These are phyloP conservation scores for Podospora fimiseda DNA, from an alignment of 495 filamentous ascomycete species.

Conservation along the genomic window DNA sequence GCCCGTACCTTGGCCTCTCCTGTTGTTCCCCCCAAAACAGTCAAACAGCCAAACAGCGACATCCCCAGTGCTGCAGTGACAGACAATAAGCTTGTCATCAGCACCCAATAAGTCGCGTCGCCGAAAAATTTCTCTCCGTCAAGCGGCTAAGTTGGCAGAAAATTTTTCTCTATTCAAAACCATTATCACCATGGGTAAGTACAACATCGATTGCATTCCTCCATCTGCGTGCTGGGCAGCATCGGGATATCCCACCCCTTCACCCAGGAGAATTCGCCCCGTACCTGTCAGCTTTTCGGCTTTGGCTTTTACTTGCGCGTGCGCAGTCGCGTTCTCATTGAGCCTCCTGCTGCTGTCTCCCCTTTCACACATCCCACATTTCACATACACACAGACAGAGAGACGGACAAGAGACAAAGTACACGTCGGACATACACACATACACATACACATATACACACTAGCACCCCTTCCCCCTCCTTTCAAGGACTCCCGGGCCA, in stretches of 20 bases:
- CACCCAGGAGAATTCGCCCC: neutral
- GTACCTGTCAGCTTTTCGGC: conserved; percentile 1
- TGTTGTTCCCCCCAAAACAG: conserved; percentile 18
- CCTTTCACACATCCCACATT: neutral
- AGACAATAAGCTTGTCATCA: conserved; percentile 17
- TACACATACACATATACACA: neutral
- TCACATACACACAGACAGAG: neutral
- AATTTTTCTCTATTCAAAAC: conserved; percentile 25
- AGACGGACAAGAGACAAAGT: neutral
- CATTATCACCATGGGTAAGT: conserved; percentile 40
- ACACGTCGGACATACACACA: neutral
- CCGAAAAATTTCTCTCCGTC: conserved; percentile 28
- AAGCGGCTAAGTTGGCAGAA: conserved; percentile 38
- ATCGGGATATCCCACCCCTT: neutral
- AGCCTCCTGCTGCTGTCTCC: neutral
- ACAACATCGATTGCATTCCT: conserved; percentile 23
- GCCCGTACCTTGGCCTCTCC: conserved; percentile 22
- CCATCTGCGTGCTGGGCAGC: conserved; percentile 1
- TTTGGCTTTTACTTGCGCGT: neutral
- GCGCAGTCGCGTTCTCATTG: conserved; percentile 6
- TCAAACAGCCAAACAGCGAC: conserved; percentile 13
- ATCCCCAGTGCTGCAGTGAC: conserved; percentile 20
- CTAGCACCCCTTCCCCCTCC: neutral
- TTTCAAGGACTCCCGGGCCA: neutral
- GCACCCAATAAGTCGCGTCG: conserved; percentile 27